Evolutionary conservation across 2,329 filamentous ascomycete species (phyloP).

Genomic region (Claviceps sorghi): DNA sequence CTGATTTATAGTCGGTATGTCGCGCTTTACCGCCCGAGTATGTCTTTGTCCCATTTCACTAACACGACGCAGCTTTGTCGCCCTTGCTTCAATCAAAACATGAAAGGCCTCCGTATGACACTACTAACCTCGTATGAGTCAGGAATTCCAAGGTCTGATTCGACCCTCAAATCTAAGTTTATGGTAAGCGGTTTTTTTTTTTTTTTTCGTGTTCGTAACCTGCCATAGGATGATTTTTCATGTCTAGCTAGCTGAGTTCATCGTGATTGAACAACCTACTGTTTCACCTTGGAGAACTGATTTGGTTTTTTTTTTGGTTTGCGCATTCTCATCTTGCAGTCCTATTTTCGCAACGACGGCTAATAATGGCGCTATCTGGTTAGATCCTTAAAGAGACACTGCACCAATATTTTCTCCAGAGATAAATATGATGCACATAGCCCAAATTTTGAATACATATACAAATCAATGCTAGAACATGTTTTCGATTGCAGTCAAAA

Average conservation of each 20-base stretch:
- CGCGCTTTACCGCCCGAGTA: not conserved
- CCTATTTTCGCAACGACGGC: not conserved
- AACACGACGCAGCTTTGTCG: not conserved
- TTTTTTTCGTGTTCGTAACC: not conserved
- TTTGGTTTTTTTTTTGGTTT: conserved; percentile 11
- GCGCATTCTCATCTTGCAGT: not conserved
- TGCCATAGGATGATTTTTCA: conserved; percentile 34
- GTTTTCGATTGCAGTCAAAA: not conserved
- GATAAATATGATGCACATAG: not conserved
- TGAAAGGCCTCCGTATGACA: conserved; percentile 1
- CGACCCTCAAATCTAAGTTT: not conserved
- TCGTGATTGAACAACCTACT: conserved; percentile 34
- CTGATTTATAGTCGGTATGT: conserved; percentile 30
- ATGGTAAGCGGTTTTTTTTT: not conserved
- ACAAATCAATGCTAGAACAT: not conserved
- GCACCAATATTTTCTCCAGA: not conserved
- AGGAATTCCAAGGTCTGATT: not conserved
- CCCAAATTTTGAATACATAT: not conserved
- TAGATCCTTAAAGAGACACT: not conserved
- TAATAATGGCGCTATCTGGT: not conserved
- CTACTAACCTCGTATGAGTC: not conserved
- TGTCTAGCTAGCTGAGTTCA: conserved; percentile 38
- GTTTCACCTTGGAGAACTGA: conserved; percentile 52
- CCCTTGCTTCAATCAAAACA: not conserved
- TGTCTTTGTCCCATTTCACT: not conserved